Percentiles rank a stretch among this genome's conserved stretches.
Conservation (phyloP, 306 rosid genomes). For the Calophaca sinica region DNA sequence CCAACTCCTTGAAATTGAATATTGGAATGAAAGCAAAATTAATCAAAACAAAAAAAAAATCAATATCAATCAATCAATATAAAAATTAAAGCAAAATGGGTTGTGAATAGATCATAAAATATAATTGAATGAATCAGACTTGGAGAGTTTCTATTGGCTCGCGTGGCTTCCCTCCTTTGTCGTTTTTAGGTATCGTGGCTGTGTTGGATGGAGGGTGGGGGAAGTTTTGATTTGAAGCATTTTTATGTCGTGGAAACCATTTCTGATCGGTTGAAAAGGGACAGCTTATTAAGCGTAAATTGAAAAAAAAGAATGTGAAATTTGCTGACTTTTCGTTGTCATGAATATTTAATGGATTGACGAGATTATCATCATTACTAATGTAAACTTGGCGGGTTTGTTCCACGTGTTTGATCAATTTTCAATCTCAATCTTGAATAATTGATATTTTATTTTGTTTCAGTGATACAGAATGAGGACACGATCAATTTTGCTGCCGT, state of each 20-base stretch:
- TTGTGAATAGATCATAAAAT: constrained; percentile 3
- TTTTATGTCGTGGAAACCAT: constrained; percentile 48
- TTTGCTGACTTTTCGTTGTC: constrained; percentile 38
- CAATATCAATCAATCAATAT: too few relatives aligned
- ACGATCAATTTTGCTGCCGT: not conserved
- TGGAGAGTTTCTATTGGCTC: constrained; percentile 44
- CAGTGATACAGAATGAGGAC: not conserved
- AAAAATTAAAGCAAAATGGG: constrained; percentile 11
- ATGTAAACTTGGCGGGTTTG: not conserved
- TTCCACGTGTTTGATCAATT: constrained; percentile 48
- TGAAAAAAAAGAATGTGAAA: constrained; percentile 39
- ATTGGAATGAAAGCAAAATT: not conserved
- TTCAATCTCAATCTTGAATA: constrained; percentile 13
- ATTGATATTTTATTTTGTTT: constrained; percentile 3
- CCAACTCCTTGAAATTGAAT: not conserved
- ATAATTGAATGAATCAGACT: not conserved
- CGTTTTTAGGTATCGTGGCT: constrained; percentile 21
- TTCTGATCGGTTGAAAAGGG: not conserved
- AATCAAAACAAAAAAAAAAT: too few relatives aligned
- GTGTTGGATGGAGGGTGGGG: not conserved
- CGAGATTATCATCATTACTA: not conserved
- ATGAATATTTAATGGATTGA: constrained; percentile 26
- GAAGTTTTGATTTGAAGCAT: constrained; percentile 23
- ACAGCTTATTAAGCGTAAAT: constrained; percentile 10
- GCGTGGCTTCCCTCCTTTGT: constrained; percentile 6